Conservation (phyloP, 441 rosid species). For the Populus trichocarpa region DNA sequence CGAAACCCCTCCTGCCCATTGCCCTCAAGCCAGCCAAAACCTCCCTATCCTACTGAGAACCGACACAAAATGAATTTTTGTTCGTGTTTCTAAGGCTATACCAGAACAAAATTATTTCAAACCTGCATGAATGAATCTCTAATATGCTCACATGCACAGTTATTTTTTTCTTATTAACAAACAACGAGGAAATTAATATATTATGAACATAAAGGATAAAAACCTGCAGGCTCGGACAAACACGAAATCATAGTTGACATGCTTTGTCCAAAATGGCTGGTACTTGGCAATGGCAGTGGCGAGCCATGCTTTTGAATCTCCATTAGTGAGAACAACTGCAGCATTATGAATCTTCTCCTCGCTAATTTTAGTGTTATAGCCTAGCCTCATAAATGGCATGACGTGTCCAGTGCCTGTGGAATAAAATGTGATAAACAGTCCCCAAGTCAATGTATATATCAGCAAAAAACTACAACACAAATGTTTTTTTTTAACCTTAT, state of each 20-base stretch:
- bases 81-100: no score
- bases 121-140: no score
- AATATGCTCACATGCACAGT: no score
- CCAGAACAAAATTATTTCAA: no score
- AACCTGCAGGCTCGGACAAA: not conserved
- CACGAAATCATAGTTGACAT: slow-evolving; percentile 26
- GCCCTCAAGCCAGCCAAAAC: no score
- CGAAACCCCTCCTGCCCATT: no score
- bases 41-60: no score
- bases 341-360: slow-evolving; percentile 61
- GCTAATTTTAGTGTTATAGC: slow-evolving; percentile 71
- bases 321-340: slow-evolving; percentile 65
- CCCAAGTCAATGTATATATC: slow-evolving; percentile 37
- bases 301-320: slow-evolving; percentile 81
- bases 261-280: slow-evolving; percentile 62
- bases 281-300: slow-evolving; percentile 67
- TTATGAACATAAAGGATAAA: no score
- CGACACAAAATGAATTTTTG: no score
- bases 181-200: no score
- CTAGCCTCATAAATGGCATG: slow-evolving; percentile 80
- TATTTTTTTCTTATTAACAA: no score
- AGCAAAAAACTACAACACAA: slow-evolving; percentile 21
- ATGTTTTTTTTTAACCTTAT: not conserved
- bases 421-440: slow-evolving; percentile 78
- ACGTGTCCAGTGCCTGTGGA: slow-evolving; percentile 56